These are phyloP conservation scores for Ciborinia camelliae DNA, from an alignment of 2,329 filamentous ascomycete genomes.

Conservation along the genomic window DNA sequence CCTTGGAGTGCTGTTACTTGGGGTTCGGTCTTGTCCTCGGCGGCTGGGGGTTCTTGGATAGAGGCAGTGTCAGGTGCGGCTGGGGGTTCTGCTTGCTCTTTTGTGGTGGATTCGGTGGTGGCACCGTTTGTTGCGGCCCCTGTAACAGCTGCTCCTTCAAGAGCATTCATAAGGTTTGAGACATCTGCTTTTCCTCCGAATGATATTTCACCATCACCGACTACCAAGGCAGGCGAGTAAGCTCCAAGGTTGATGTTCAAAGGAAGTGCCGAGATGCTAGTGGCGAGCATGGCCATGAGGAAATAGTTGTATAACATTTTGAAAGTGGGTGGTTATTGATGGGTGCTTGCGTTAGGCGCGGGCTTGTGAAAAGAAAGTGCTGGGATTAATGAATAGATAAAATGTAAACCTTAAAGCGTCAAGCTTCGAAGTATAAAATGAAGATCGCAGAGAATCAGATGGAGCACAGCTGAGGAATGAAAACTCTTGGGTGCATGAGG, in stretches of 20 bases:
- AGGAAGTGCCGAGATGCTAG: conserved; percentile 17
- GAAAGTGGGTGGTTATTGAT: not conserved
- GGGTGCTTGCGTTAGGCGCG: not conserved
- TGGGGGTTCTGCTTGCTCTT: conserved; percentile 5
- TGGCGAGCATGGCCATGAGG: conserved; percentile 13
- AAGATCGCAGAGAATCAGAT: conserved; percentile 9
- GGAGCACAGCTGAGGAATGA: conserved; percentile 18
- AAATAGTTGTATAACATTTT: conserved; percentile 15
- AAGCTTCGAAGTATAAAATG: conserved; percentile 14
- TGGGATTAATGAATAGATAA: not conserved
- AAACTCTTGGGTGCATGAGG: conserved; percentile 18
- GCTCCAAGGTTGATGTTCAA: conserved; percentile 19
- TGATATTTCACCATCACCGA: conserved; percentile 21
- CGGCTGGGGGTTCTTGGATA: conserved; percentile 15
- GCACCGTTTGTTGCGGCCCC: not conserved
- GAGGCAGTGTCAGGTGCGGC: conserved; percentile 12
- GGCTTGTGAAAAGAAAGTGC: not conserved
- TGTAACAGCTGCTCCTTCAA: conserved; percentile 9
- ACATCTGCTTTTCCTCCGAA: conserved; percentile 19
- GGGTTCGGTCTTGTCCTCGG: conserved; percentile 20
- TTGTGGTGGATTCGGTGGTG: not conserved
- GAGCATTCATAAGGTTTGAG: conserved; percentile 16
- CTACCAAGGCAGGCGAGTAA: conserved; percentile 19
- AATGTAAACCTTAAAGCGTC: conserved; percentile 13
- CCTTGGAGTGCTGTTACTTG: conserved; percentile 16